These are phyloP conservation scores for Hygrophorus pudorinus DNA, from an alignment of 768 basidiomycete genomes.

Conservation along the genomic window DNA sequence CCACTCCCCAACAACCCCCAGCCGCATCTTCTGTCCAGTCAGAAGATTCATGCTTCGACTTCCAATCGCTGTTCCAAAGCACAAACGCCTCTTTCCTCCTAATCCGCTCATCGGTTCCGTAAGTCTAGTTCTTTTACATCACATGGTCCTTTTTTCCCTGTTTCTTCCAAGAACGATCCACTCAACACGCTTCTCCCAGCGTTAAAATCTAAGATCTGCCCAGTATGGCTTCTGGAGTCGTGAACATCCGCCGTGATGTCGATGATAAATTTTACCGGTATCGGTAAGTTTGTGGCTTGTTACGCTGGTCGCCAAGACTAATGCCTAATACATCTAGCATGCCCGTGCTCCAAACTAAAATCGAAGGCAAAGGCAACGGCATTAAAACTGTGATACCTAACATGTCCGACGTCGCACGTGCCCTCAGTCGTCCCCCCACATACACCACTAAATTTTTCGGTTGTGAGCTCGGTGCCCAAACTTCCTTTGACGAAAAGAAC, in stretches of 20 bases:
- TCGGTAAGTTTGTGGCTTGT: slow-evolving; percentile 38
- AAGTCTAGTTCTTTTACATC: slow-evolving; percentile 13
- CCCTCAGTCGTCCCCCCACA: slow-evolving; percentile 87
- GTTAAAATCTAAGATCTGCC: slow-evolving; percentile 41
- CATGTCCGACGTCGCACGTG: slow-evolving; percentile 95
- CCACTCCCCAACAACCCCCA: slow-evolving; percentile 29
- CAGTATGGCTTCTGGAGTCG: slow-evolving; percentile 84
- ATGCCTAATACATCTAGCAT: slow-evolving; percentile 43
- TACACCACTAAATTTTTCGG: slow-evolving; percentile 99
- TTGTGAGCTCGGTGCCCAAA: slow-evolving; percentile 96
- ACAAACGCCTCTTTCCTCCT: slow-evolving; percentile 45
- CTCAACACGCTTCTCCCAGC: slow-evolving; percentile 25
- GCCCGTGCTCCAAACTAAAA: slow-evolving; percentile 91
- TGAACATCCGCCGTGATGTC: slow-evolving; percentile 93
- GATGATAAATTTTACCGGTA: slow-evolving; percentile 96
- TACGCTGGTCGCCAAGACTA: not conserved
- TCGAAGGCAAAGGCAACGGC: slow-evolving; percentile 98
- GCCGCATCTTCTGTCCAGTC: slow-evolving; percentile 53
- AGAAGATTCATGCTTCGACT: slow-evolving; percentile 93
- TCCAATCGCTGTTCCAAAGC: slow-evolving; percentile 63
- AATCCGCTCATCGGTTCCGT: slow-evolving; percentile 46
- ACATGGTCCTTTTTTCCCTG: not conserved
- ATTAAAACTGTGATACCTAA: slow-evolving; percentile 99
- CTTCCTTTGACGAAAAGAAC: slow-evolving; percentile 91
- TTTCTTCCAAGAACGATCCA: not conserved